Base-by-base conservation (phyloP, 768 basidiomycete genomes). In the Gyrodon lividus region DNA sequence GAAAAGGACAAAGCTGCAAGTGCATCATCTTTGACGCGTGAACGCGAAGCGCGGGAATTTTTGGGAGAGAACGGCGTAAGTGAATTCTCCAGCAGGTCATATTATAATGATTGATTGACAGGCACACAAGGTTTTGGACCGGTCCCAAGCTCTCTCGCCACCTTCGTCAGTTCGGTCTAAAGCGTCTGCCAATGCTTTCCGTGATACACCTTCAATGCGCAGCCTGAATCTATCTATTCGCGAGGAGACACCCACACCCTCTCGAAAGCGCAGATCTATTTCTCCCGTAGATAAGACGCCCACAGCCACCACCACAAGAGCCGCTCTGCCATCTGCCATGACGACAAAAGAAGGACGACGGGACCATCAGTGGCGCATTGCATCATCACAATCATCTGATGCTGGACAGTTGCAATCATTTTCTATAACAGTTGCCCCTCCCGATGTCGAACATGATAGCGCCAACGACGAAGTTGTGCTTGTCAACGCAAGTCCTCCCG, bases 1-100 rank as follows among this genome's bases (percentile, higher is more conserved):
- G 84, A 89, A 47, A 75, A 77, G 60, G 83, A 86, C 51, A 76
- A 72, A 42, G 74, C 71, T 8, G 67, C 69, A 19, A 58, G 64
- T 48, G 46, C 57, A 0, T 54, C 68, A 30, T 56, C 71, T 23
- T 61, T 61, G 44, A 46, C 59, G 26, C 66, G 64, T 46, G 61
- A 64, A 38, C 65, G 55, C 20, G 59, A 68, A 20, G 43, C 58
- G 6, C 57, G 55, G 47, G 63, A 65, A 41, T 44, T 58, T 24
- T 65, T 73, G 57, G 67, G 68, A 43, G 76, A 77, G 45, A 71
- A 67, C 52, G 65, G 63, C 59, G 83, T 82, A 58, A 51, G 79
- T 74, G 38, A 34, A 34, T 51, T 17, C 19, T 14, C 31, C 4
- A 24, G 17, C 17, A 20, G 17, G 14, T 10, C 39, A 19, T 3